phyloP scores from a whole-genome alignment of 768 basidiomycete species.

The Trametes villosa region DNA sequence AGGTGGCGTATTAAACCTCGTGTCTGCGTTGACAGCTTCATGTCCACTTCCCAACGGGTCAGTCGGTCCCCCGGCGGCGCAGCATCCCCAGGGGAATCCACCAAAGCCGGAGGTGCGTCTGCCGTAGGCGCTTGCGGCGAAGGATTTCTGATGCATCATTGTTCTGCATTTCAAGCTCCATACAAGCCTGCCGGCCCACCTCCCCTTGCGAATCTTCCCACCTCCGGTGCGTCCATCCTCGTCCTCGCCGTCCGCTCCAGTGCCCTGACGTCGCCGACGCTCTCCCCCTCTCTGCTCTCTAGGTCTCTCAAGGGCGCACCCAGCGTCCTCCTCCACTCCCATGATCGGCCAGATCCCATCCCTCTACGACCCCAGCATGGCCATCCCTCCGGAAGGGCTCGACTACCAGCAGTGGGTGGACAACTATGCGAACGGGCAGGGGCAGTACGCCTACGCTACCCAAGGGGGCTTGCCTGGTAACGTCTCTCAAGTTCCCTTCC shows the following conservation, averaged over 20 bases:
- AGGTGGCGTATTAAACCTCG: slow-evolving; percentile 20
- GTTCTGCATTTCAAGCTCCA: slow-evolving; percentile 16
- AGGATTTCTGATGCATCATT: slow-evolving; percentile 22
- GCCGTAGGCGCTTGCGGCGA: slow-evolving; percentile 15
- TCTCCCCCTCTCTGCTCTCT: neutral
- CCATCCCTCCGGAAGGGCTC: slow-evolving; percentile 17
- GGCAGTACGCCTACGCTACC: neutral
- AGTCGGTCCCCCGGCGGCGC: slow-evolving; percentile 20
- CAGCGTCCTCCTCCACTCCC: slow-evolving; percentile 12
- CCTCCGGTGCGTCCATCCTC: slow-evolving; percentile 16
- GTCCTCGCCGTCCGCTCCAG: neutral
- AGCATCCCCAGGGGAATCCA: slow-evolving; percentile 13
- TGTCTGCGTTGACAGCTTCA: slow-evolving; percentile 17
- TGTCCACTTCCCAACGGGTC: slow-evolving; percentile 20
- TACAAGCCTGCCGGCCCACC: slow-evolving; percentile 7
- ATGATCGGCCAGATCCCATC: slow-evolving; percentile 30
- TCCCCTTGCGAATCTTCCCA: slow-evolving; percentile 20
- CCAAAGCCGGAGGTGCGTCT: slow-evolving; percentile 19
- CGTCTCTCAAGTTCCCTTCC: slow-evolving; percentile 14
- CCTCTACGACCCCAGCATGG: slow-evolving; percentile 28
- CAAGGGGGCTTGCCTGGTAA: slow-evolving; percentile 17
- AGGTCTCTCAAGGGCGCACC: slow-evolving; percentile 4
- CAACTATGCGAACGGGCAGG: slow-evolving; percentile 16
- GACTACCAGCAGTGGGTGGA: slow-evolving; percentile 30
- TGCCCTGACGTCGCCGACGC: slow-evolving; percentile 3